phyloP scores from a whole-genome alignment of 257 asterid species.

The Solanum peruvianum region DNA sequence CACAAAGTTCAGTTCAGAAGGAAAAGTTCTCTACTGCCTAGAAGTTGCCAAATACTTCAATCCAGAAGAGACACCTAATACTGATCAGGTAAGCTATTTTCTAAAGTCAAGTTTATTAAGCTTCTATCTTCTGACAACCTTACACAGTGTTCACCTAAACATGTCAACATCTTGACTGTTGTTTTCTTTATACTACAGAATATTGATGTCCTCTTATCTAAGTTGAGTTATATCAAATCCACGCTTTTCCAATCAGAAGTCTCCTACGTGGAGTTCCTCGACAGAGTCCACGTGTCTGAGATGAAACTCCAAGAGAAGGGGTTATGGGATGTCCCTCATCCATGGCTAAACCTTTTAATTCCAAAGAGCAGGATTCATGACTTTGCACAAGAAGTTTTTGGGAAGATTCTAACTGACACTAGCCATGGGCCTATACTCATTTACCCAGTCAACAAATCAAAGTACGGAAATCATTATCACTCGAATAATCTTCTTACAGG shows the following conservation, averaged over 20 bases:
- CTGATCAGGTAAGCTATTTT: conserved; percentile 33
- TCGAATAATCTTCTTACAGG: neutral
- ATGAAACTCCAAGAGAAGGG: conserved; percentile 57
- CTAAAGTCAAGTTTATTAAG: neutral
- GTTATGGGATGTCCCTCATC: conserved; percentile 92
- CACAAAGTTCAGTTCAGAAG: conserved; percentile 63
- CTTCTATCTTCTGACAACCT: neutral
- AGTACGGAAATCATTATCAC: conserved; percentile 23
- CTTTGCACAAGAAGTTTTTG: conserved; percentile 58
- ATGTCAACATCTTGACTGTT: neutral
- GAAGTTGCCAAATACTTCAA: conserved; percentile 75
- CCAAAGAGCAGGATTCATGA: conserved; percentile 63
- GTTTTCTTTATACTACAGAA: conserved; percentile 37
- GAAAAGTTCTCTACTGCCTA: conserved; percentile 66
- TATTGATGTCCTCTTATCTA: conserved; percentile 38
- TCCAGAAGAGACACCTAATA: conserved; percentile 27
- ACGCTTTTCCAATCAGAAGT: conserved; percentile 69
- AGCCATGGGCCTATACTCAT: conserved; percentile 84
- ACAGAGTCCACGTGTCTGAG: conserved; percentile 74
- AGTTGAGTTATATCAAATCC: conserved; percentile 46
- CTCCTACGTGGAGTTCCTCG: conserved; percentile 57
- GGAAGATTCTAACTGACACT: conserved; percentile 58
- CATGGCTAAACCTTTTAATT: conserved; percentile 83
- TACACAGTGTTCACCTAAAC: neutral
- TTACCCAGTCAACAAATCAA: conserved; percentile 80